Evolutionary conservation across 352 stramenopile genomes (phyloP), one percentile per base, ranked within the genome.

Genomic region (Pythium vanterpoolii): DNA sequence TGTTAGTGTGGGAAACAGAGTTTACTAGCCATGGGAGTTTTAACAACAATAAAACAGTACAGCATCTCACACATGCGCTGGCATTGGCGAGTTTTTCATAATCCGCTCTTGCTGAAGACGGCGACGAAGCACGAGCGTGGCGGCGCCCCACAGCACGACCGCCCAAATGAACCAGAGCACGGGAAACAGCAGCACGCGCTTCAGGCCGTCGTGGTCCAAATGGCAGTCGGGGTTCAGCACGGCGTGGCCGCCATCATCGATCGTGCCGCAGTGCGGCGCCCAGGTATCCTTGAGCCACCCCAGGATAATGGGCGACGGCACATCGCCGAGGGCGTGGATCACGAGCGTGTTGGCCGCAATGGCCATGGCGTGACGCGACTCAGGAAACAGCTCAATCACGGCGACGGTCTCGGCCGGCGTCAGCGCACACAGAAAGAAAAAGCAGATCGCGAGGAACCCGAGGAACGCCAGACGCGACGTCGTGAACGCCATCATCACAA

Each of bases 291-390:
- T 98, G 52, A 98, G 77, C 58, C 68, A 77, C 13, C 96, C 96
- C 27, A 98, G 70, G 42, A 98, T 77, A 42, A 98, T 89, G 3
- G 96, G 96, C 16, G 89, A 91, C 23, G 96, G 95, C 13, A 99
- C 96, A 71, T 99, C 96, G 7, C 96, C 96, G 11, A 98, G 71
- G 10, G 85, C 72, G 73, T 98, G 96, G 51, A 97, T 95, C 30
- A 96, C 62, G 8, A 98, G 67, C 42, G 85, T 96, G 71, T 96
- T 96, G 31, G 96, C 79, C 1, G 87, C 93, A 48, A 97, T 80
- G 23, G 89, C 89, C 75, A 98, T 96, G 0, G 92, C 76, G 28
- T 93, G 85, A 43, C 91, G 81, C 19, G 76, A 86, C 60, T 82
- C 76, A 10, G 93, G 83, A 49, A 98, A 97, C 1, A 91, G 74